Percentiles rank a stretch among this genome's conserved stretches.
Evolutionary conservation across 495 filamentous ascomycete species (phyloP).

Genomic region (Clavariopsis aquatica): DNA sequence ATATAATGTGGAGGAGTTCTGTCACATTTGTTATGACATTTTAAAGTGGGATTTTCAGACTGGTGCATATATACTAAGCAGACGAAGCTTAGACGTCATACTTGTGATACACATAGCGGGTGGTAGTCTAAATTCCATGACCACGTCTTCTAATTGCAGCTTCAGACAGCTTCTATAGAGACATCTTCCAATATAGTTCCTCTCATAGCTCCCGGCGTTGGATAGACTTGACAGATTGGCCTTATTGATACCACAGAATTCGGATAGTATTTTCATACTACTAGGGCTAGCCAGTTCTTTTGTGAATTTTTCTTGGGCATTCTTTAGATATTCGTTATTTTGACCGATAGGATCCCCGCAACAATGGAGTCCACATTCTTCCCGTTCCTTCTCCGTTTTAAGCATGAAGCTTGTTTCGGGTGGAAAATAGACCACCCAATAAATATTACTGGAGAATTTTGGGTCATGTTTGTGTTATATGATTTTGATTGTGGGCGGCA

Average conservation of each 20-base stretch:
- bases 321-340: conserved; percentile 67
- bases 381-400: conserved; percentile 68
- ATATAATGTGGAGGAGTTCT: not conserved
- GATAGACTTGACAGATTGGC: conserved; percentile 47
- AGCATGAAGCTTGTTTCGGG: conserved; percentile 67
- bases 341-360: conserved; percentile 60
- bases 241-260: conserved; percentile 54
- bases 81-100: conserved; percentile 52
- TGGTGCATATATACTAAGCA: not conserved
- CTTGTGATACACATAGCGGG: conserved; percentile 65
- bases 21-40: not conserved
- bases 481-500: conserved; percentile 63
- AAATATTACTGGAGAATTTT: conserved; percentile 67
- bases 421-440: conserved; percentile 72
- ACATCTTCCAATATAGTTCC: conserved; percentile 42
- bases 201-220: conserved; percentile 43
- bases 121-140: conserved; percentile 64
- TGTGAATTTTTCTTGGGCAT: conserved; percentile 63
- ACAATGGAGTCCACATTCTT: conserved; percentile 46
- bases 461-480: conserved; percentile 64
- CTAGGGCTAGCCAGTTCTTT: conserved; percentile 61
- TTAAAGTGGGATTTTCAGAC: not conserved
- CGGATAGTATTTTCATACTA: no score
- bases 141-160: conserved; percentile 64
- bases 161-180: conserved; percentile 65